A percentile compares a stretch with the other conserved stretches of the same genome.
phyloP scores from a whole-genome alignment of 805 yeast species.

The Nakazawaea anatomiae region DNA sequence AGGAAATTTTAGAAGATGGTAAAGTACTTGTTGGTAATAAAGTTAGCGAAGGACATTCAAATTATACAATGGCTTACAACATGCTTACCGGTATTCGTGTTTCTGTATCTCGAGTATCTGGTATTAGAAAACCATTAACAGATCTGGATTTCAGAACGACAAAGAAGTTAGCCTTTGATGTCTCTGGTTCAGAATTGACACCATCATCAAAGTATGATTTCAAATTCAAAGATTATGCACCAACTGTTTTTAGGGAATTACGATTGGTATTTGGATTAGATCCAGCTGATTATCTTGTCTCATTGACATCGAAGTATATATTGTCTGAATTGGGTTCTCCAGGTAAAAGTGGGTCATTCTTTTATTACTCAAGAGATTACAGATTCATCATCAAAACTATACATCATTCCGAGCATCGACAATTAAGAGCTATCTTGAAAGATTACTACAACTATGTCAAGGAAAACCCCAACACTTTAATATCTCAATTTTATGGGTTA shows the following conservation, averaged over 20 bases:
- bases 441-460: constrained; percentile 79
- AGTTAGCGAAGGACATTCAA: constrained; percentile 89
- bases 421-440: constrained; percentile 64
- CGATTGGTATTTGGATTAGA: constrained; percentile 79
- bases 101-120: constrained; percentile 89
- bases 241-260: constrained; percentile 86
- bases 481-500: constrained; percentile 94
- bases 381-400: constrained; percentile 94
- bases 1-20: constrained; percentile 42
- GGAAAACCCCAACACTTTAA: constrained; percentile 77
- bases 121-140: constrained; percentile 66
- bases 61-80: constrained; percentile 90
- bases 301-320: constrained; percentile 88
- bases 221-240: constrained; percentile 94
- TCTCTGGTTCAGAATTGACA: constrained; percentile 80
- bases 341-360: constrained; percentile 95
- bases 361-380: constrained; percentile 91
- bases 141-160: constrained; percentile 66
- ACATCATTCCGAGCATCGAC: constrained; percentile 87
- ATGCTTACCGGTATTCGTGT: constrained; percentile 97
- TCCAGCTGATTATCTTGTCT: constrained; percentile 91
- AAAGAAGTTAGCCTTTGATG: constrained; percentile 81
- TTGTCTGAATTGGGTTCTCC: constrained; percentile 91
- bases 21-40: constrained; percentile 69
- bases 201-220: constrained; percentile 95